Evolutionary conservation across 805 yeast species (phyloP).

Genomic region (Sugiyamaella mastotermitis): DNA sequence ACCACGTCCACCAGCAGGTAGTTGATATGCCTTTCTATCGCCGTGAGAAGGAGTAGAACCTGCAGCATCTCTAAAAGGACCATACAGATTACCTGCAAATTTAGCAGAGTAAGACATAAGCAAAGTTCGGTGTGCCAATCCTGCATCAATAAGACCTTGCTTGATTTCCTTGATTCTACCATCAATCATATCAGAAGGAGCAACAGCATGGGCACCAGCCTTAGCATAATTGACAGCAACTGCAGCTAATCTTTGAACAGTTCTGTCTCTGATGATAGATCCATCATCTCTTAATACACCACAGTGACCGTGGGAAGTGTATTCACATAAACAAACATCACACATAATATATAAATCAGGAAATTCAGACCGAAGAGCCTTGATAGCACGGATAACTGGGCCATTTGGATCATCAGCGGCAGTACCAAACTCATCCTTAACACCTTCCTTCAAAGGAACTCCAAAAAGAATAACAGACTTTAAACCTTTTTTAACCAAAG

Average conservation of each 20-base stretch:
- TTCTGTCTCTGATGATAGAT: slow-evolving; percentile 61
- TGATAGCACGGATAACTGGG: slow-evolving; percentile 81
- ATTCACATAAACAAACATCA: slow-evolving; percentile 95
- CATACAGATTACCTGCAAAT: slow-evolving; percentile 84
- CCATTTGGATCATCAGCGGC: slow-evolving; percentile 96
- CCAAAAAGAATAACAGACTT: slow-evolving; percentile 87
- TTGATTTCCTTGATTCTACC: slow-evolving; percentile 90
- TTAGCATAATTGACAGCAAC: slow-evolving; percentile 92
- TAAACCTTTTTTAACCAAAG: slow-evolving; percentile 74
- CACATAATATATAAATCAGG: slow-evolving; percentile 85
- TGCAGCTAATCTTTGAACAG: slow-evolving; percentile 81
- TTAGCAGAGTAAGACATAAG: slow-evolving; percentile 94
- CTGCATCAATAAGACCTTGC: slow-evolving; percentile 70
- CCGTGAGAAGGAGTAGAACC: slow-evolving; percentile 86
- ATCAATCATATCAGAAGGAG: slow-evolving; percentile 97
- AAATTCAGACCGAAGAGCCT: slow-evolving; percentile 53
- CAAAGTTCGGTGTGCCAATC: slow-evolving; percentile 80
- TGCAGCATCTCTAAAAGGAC: slow-evolving; percentile 98
- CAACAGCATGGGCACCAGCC: slow-evolving; percentile 94
- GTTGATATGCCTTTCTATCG: slow-evolving; percentile 87
- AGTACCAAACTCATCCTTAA: slow-evolving; percentile 76
- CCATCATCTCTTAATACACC: slow-evolving; percentile 89
- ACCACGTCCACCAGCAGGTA: slow-evolving; percentile 90
- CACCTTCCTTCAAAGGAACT: slow-evolving; percentile 70
- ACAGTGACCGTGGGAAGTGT: slow-evolving; percentile 97